Percentiles rank a stretch among this genome's conserved stretches.
phyloP scores from a whole-genome alignment of 2,329 filamentous ascomycete genomes.

The Cladosporium sp. region DNA sequence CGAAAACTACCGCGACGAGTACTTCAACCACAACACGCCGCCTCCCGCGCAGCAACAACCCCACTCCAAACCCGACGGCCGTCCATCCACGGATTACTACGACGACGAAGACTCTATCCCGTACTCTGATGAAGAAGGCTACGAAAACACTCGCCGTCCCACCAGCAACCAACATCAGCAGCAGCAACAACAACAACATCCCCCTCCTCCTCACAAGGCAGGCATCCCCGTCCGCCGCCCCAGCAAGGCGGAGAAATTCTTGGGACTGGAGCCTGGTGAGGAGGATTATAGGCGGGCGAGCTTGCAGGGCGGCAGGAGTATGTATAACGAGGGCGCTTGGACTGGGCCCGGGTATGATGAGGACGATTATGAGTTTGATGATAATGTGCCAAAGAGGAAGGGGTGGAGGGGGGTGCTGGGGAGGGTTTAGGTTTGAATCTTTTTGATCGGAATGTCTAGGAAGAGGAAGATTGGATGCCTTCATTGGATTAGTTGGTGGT shows the following conservation, averaged over 20 bases:
- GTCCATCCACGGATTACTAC: conserved; percentile 15
- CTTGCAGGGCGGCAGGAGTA: conserved; percentile 11
- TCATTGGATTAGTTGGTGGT: too few species aligned
- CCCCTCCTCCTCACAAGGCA: not conserved
- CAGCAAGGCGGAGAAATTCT: conserved; percentile 32
- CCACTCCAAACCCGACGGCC: not conserved
- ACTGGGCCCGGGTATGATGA: conserved; percentile 22
- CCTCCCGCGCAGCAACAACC: conserved; percentile 8
- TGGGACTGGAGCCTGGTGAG: conserved; percentile 21
- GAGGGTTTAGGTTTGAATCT: not conserved
- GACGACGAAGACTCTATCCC: conserved; percentile 22
- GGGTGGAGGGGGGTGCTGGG: conserved; percentile 21
- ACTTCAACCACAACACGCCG: conserved; percentile 1
- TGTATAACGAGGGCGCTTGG: conserved; percentile 15
- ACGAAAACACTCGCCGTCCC: conserved; percentile 21
- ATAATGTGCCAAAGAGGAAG: conserved; percentile 18
- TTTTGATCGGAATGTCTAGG: too few species aligned
- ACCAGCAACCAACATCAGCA: too few species aligned
- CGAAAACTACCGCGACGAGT: conserved; percentile 8
- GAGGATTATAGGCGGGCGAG: conserved; percentile 13
- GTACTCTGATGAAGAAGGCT: conserved; percentile 24
- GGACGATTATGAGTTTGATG: conserved; percentile 15
- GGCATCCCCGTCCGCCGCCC: conserved; percentile 18
- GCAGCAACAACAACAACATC: too few species aligned
- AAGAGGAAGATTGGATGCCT: too few species aligned